Base-by-base conservation (phyloP, 176 grass and related monocot genomes). In the Bromus sterilis region DNA sequence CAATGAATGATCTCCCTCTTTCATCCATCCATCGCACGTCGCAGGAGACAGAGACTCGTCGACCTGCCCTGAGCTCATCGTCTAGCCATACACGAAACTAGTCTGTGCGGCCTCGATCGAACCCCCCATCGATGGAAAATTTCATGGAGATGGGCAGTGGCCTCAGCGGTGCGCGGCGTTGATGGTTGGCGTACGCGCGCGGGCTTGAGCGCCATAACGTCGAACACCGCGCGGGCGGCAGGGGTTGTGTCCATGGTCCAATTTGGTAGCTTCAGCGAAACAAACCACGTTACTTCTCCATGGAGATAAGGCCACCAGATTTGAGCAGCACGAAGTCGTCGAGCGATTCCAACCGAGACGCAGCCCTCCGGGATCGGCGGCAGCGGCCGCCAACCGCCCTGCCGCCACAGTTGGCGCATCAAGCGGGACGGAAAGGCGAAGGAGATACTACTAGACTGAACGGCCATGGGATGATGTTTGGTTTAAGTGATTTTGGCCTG, bases 171-270 rank as follows among this genome's bases (percentile, higher is more conserved):
- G n/a, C n/a, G n/a, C n/a, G n/a, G n/a, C n/a, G n/a, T n/a, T n/a
- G n/a, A n/a, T n/a, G n/a, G n/a, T n/a, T n/a, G n/a, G n/a, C n/a
- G n/a, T n/a, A n/a, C n/a, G n/a, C n/a, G n/a, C n/a, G n/a, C n/a
- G n/a, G n/a, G n/a, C n/a, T n/a, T n/a, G n/a, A n/a, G n/a, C n/a
- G n/a, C n/a, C n/a, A n/a, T n/a, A n/a, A n/a, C n/a, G n/a, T 74
- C 66, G 80, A 88, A 62, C 74, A 66, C 75, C 57, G 55, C 7
- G 21, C 15, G 34, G 66, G 74, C 43, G 31, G 37, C 40, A 44
- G 67, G 24, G 3, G 68, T 24, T 13, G 68, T 71, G 40, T 4
- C 24, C 24, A 43, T 44, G 48, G 7, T 51, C 42, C 42, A 15
- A 16, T 26, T 11, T n/a, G 9, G 13, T 30, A 71, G 25, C 68